Percentiles rank a stretch among this genome's conserved stretches.
Evolutionary conservation across 306 rosid genomes (phyloP).

Genomic region (Oemleria cerasiformis): DNA sequence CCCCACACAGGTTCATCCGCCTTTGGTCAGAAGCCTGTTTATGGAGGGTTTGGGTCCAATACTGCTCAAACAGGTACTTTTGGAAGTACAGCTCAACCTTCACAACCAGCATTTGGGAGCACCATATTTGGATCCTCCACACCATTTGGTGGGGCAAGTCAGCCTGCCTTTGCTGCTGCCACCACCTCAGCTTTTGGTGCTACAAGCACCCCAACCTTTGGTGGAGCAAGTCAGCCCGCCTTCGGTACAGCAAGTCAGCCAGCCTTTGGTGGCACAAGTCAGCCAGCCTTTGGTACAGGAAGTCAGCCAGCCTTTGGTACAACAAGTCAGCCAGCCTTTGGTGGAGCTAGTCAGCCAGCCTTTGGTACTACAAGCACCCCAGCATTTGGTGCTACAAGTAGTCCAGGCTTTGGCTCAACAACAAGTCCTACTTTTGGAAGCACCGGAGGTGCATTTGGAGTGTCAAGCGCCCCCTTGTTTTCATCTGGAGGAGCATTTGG

Average conservation of each 20-base stretch:
- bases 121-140: conserved; percentile 77
- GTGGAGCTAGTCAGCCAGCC: conserved; percentile 38
- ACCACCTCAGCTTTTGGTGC: conserved; percentile 37
- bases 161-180: conserved; percentile 51
- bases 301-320: conserved; percentile 54
- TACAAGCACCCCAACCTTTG: conserved; percentile 33
- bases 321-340: conserved; percentile 33
- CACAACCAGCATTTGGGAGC: conserved; percentile 90
- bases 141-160: conserved; percentile 70
- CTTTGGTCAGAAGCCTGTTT: conserved; percentile 84
- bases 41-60: conserved; percentile 79
- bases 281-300: conserved; percentile 44
- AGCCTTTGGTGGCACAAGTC: conserved; percentile 35
- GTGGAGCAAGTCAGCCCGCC: conserved; percentile 21
- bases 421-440: conserved; percentile 62
- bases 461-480: conserved; percentile 56
- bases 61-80: conserved; percentile 75
- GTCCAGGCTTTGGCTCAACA: conserved; percentile 57
- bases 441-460: conserved; percentile 64
- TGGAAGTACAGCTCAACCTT: conserved; percentile 63
- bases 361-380: conserved; percentile 46
- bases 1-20: conserved; percentile 52
- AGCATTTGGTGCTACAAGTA: conserved; percentile 45
- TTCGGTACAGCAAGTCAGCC: conserved; percentile 36
- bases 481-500: conserved; percentile 77